phyloP scores from a whole-genome alignment of 2,329 filamentous ascomycete species.

The Didymella lethalis region DNA sequence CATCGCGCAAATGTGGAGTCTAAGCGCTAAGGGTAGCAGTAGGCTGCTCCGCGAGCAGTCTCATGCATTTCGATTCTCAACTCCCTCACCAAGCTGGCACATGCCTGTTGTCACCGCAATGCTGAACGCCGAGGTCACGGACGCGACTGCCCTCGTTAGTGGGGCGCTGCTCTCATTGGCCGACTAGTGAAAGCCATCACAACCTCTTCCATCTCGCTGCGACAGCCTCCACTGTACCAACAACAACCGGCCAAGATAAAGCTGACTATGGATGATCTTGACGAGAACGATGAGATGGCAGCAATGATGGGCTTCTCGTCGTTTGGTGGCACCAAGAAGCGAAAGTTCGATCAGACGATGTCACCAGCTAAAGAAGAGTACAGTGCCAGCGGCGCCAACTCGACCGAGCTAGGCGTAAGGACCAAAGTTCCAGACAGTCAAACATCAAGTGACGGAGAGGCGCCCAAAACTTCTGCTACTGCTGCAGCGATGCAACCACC shows the following conservation, averaged over 20 bases:
- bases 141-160: conserved; percentile 4
- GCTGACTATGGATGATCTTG: conserved; percentile 35
- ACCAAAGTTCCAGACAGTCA: conserved; percentile 30
- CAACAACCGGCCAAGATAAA: conserved; percentile 3
- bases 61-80: neutral
- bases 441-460: conserved; percentile 3
- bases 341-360: conserved; percentile 69
- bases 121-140: conserved; percentile 2
- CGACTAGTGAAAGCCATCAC: conserved; percentile 6
- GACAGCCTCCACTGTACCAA: neutral
- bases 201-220: conserved; percentile 7
- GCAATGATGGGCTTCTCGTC: conserved; percentile 76
- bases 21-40: neutral
- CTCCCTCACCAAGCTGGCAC: neutral
- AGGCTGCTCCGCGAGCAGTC: neutral
- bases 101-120: conserved; percentile 1
- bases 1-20: neutral
- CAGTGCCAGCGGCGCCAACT: conserved; percentile 43
- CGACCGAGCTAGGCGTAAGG: conserved; percentile 50
- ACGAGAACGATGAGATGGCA: conserved; percentile 63
- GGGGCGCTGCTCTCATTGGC: conserved; percentile 8
- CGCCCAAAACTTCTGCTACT: neutral
- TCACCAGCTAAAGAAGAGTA: conserved; percentile 51
- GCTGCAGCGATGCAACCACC: conserved; percentile 6
- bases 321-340: conserved; percentile 74